These are phyloP conservation scores for Lagenaria siceraria DNA, from an alignment of 306 rosid species.

Conservation along the genomic window DNA sequence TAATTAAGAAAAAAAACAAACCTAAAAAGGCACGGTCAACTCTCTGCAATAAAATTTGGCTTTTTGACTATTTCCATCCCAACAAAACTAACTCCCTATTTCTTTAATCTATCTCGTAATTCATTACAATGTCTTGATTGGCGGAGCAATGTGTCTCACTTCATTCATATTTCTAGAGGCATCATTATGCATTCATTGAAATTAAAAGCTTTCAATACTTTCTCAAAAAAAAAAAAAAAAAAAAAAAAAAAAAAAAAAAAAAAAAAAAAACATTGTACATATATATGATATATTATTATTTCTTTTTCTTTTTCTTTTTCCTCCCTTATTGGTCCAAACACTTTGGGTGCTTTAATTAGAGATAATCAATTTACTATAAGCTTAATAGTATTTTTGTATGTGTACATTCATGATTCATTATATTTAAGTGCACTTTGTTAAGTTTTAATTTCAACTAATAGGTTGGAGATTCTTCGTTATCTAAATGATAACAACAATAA, in stretches of 20 bases:
- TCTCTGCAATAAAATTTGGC: background rate
- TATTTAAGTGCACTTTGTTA: background rate
- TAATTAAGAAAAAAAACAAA: too few species aligned
- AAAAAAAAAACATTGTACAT: background rate
- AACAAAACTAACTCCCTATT: background rate
- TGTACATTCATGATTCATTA: too few species aligned
- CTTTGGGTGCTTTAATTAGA: background rate
- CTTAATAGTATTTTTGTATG: background rate
- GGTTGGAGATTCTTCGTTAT: background rate
- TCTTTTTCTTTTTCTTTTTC: background rate
- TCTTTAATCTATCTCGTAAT: background rate
- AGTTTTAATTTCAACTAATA: background rate
- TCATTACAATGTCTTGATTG: background rate
- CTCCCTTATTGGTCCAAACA: background rate
- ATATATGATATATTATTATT: background rate
- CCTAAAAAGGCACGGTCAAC: background rate
- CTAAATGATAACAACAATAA: background rate
- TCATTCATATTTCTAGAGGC: background rate
- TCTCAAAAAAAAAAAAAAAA: too few species aligned
- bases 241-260: too few species aligned
- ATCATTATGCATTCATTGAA: constrained; percentile 7
- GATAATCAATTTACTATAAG: background rate
- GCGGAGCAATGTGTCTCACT: background rate
- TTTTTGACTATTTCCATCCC: background rate
- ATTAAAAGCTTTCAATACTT: background rate